Base-by-base conservation (phyloP, 176 grass and related monocot species). In the Musa troglodytarum region DNA sequence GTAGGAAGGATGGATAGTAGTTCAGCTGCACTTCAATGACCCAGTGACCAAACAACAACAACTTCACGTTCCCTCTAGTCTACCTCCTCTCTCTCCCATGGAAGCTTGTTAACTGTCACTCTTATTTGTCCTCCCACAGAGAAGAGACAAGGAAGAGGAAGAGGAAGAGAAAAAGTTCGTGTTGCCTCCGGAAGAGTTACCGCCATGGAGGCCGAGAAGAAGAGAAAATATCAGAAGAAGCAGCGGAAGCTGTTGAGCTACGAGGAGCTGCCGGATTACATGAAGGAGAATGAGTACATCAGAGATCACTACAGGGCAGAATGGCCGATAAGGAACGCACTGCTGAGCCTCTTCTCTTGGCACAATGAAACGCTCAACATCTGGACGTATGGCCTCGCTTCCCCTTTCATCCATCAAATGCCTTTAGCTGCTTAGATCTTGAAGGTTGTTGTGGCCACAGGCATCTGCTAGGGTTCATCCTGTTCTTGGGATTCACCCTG, bases 291-390 rank as follows among this genome's bases (percentile, higher is more conserved):
- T 71, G 96, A 95, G 84, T 99, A 73, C 86, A 94, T 99, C 78
- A 88, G 72, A 68, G 82, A 86, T 0, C 77, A 99, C 76, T 99
- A 99, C 88, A 77, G 95, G 65, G 85, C 79, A 15, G 90, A 99
- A 76, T 99, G 90, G 90, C 90, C 90, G 55, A n/a, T 99, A 73
- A 83, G 84, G 57, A 82, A 94, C 68, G 90, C 90, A 22, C 52
- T 94, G 69, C 95, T 94, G 80, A 94, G 95, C 86, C 84, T 82
- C 84, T 99, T 99, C 91, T 62, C 91, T 65, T 99, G 95, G 95
- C 95, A 99, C 88, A 94, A 92, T 82, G 90, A 99, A 84, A 99
- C 91, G n/a, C 95, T 99, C 81, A 99, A 99, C 57, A 79, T 99
- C 85, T 99, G 90, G 95, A 99, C 95, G 90, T 99, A 80, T n/a